Conservation (phyloP, 345 rosid genomes). For the Rhodamnia rubescens region DNA sequence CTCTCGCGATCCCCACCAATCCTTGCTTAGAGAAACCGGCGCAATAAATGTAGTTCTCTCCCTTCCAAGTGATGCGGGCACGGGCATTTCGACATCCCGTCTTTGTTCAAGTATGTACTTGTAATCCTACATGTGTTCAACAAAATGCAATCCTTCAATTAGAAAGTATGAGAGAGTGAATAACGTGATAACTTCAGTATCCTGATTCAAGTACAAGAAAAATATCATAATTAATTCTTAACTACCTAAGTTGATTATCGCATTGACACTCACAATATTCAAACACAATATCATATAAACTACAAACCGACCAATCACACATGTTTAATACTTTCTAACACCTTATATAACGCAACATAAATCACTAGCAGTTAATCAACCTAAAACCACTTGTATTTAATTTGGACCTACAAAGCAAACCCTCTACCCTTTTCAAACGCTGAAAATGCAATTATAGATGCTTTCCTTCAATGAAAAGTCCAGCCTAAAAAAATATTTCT, state of each 20-base stretch:
- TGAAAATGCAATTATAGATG: neutral
- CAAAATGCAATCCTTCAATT: neutral
- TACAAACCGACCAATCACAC: neutral
- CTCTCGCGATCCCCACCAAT: neutral
- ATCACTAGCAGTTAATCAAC: neutral
- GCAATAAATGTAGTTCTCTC: neutral
- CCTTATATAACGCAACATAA: neutral
- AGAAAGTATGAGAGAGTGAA: neutral
- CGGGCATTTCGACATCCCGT: neutral
- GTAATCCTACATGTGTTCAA: neutral
- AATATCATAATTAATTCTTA: neutral
- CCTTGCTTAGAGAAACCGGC: neutral
- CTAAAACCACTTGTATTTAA: neutral
- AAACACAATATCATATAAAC: neutral
- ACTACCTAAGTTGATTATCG: neutral
- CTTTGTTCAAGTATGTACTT: neutral
- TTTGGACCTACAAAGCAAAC: neutral
- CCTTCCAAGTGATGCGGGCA: neutral
- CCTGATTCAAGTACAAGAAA: neutral
- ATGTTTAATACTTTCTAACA: neutral
- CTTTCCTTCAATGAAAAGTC: neutral
- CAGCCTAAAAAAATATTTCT: neutral
- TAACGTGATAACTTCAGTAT: neutral
- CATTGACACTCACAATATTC: neutral
- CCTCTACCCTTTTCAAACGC: neutral